phyloP scores from a whole-genome alignment of 345 rosid species.

The Hypericum perforatum region DNA sequence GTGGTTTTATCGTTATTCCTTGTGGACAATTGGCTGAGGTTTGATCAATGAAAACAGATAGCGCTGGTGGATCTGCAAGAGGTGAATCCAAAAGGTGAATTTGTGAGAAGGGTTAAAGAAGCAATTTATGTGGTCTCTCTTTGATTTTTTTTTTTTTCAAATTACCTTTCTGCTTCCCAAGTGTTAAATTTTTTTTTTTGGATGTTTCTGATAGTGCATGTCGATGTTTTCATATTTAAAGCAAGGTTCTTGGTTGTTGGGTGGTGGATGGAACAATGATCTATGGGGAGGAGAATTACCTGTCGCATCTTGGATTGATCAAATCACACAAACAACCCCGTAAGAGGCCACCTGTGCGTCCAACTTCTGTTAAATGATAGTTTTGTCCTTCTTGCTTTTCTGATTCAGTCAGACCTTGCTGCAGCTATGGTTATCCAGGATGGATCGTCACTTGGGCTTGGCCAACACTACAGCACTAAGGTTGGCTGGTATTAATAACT shows the following conservation, averaged over 20 bases:
- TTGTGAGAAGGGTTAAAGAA: slow-evolving; percentile 61
- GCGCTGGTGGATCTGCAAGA: slow-evolving; percentile 49
- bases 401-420: slow-evolving; percentile 7
- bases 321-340: slow-evolving; percentile 68
- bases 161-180: no score
- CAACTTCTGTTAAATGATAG: not conserved
- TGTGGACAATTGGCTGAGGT: slow-evolving; percentile 1
- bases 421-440: slow-evolving; percentile 78
- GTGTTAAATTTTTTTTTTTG: no score
- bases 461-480: slow-evolving; percentile 72
- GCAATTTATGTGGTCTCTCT: slow-evolving; percentile 27
- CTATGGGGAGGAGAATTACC: slow-evolving; percentile 94
- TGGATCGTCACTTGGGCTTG: slow-evolving; percentile 92
- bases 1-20: not conserved
- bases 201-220: not conserved
- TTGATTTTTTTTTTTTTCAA: no score
- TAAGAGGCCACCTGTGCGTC: slow-evolving; percentile 19
- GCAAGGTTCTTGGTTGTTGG: slow-evolving; percentile 72
- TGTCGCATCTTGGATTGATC: slow-evolving; percentile 71
- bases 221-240: slow-evolving; percentile 29
- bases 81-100: slow-evolving; percentile 49
- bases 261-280: slow-evolving; percentile 97
- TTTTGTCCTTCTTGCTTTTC: not conserved
- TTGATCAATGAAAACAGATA: slow-evolving; percentile 40
- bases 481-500: slow-evolving; percentile 48